Conservation (phyloP, 345 rosid genomes). For the Punica granatum region DNA sequence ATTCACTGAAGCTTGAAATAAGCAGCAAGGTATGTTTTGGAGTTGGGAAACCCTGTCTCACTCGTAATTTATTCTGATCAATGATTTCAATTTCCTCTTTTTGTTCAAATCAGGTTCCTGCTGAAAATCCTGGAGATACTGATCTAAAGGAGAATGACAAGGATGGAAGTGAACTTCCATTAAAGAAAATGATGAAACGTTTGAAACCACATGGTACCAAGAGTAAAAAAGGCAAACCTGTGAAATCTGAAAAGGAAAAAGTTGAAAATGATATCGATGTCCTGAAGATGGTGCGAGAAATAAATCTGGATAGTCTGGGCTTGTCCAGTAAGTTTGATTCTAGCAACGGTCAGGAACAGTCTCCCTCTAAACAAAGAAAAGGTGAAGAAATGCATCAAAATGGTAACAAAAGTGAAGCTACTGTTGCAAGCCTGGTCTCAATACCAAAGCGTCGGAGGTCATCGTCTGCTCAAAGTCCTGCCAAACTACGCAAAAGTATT, state of each 20-base stretch:
- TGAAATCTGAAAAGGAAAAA: slow-evolving; percentile 35
- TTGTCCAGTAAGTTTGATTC: slow-evolving; percentile 53
- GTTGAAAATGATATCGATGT: slow-evolving; percentile 70
- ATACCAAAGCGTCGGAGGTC: slow-evolving; percentile 85
- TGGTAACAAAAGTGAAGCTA: slow-evolving; percentile 43
- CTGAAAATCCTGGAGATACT: slow-evolving; percentile 34
- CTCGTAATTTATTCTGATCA: background rate
- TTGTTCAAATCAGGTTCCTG: slow-evolving; percentile 34
- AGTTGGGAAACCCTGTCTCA: background rate
- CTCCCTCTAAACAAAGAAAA: slow-evolving; percentile 32
- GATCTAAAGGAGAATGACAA: slow-evolving; percentile 45
- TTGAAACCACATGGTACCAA: slow-evolving; percentile 65
- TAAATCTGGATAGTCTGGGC: slow-evolving; percentile 61
- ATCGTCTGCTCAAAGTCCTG: slow-evolving; percentile 45
- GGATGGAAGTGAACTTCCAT: slow-evolving; percentile 76
- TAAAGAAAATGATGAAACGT: slow-evolving; percentile 62
- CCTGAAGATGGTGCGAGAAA: slow-evolving; percentile 88
- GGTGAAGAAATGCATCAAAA: slow-evolving; percentile 34
- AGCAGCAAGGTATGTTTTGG: slow-evolving; percentile 42
- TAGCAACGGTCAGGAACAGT: slow-evolving; percentile 69
- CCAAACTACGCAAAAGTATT: slow-evolving; percentile 38
- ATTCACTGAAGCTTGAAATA: slow-evolving; percentile 54
- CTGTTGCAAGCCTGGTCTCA: slow-evolving; percentile 40
- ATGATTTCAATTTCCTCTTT: slow-evolving; percentile 9
- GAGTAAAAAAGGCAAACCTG: slow-evolving; percentile 45